Percentiles rank a stretch among this genome's conserved stretches.
Conservation (phyloP, 108 stramenopile species). For the Pseudonitzschia delicatissima region DNA sequence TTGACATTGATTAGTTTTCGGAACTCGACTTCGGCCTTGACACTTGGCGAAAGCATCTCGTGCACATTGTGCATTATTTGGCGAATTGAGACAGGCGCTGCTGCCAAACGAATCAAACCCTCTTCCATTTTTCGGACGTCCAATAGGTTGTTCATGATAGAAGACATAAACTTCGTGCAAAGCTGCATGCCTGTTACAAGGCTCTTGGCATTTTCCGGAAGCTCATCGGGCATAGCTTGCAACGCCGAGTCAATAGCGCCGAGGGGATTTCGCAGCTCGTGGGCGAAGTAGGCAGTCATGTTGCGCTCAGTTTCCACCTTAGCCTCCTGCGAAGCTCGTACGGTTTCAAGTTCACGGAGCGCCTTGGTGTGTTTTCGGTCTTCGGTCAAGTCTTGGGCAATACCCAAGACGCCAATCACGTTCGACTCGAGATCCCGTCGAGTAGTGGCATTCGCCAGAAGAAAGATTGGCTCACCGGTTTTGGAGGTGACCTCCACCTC, state of each 20-base stretch:
- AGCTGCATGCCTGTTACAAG: constrained; percentile 58
- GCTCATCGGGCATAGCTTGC: constrained; percentile 52
- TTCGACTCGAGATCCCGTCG: constrained; percentile 50
- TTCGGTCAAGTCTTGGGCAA: constrained; percentile 70
- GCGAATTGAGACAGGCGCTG: constrained; percentile 32
- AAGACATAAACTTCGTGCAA: constrained; percentile 65
- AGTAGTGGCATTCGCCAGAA: constrained; percentile 67
- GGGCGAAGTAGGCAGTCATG: constrained; percentile 78
- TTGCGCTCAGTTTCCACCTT: constrained; percentile 73
- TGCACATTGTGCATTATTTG: constrained; percentile 36
- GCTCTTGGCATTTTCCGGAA: constrained; percentile 38
- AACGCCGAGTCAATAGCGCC: constrained; percentile 67
- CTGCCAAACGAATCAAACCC: constrained; percentile 54
- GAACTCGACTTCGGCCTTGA: constrained; percentile 42
- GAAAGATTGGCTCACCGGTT: constrained; percentile 36
- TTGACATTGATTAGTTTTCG: constrained; percentile 10
- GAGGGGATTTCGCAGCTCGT: constrained; percentile 67
- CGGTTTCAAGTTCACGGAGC: constrained; percentile 56
- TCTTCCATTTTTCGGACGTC: constrained; percentile 76
- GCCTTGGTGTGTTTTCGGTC: constrained; percentile 49
- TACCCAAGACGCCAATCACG: constrained; percentile 60
- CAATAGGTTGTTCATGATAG: constrained; percentile 72
- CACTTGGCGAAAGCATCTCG: constrained; percentile 57
- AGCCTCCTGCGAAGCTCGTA: constrained; percentile 60
- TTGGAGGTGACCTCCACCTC: constrained; percentile 72